phyloP scores from a whole-genome alignment of 768 basidiomycete genomes.

The Auricularia sp. region DNA sequence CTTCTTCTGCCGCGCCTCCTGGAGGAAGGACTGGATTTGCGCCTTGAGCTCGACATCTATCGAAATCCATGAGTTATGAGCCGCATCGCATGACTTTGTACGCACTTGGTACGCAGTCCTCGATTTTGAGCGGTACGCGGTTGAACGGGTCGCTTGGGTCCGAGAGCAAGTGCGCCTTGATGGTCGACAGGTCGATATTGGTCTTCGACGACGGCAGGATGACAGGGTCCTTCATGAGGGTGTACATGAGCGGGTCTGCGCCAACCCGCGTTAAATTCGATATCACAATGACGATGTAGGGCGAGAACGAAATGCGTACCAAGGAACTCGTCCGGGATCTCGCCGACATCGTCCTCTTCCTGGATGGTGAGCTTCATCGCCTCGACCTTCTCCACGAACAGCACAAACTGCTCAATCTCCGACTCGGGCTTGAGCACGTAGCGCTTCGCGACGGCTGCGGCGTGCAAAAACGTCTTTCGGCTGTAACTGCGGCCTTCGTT shows the following conservation, averaged over 20 bases:
- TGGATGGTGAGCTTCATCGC: slow-evolving; percentile 67
- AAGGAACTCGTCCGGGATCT: slow-evolving; percentile 90
- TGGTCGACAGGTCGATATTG: slow-evolving; percentile 80
- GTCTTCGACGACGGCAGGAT: slow-evolving; percentile 72
- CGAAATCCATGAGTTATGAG: slow-evolving; percentile 6
- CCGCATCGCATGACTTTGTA: slow-evolving; percentile 7
- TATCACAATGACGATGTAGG: slow-evolving; percentile 3
- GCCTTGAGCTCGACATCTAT: slow-evolving; percentile 61
- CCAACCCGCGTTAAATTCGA: background rate
- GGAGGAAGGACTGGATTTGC: slow-evolving; percentile 62
- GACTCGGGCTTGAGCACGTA: slow-evolving; percentile 60
- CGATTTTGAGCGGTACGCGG: slow-evolving; percentile 67
- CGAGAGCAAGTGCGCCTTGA: slow-evolving; percentile 88
- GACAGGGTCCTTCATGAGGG: slow-evolving; percentile 93
- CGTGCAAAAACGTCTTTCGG: slow-evolving; percentile 72
- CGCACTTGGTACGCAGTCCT: slow-evolving; percentile 70
- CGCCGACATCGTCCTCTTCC: slow-evolving; percentile 86
- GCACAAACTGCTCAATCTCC: slow-evolving; percentile 61
- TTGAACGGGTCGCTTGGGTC: slow-evolving; percentile 95
- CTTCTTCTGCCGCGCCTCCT: slow-evolving; percentile 40
- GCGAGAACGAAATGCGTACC: slow-evolving; percentile 40
- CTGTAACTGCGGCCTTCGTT: slow-evolving; percentile 89
- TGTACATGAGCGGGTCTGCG: slow-evolving; percentile 80
- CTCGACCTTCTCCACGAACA: slow-evolving; percentile 77
- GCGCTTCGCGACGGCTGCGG: slow-evolving; percentile 54